Percentiles rank a stretch among this genome's conserved stretches.
phyloP scores from a whole-genome alignment of 352 stramenopile species.

The Phytophthora pistaciae region DNA sequence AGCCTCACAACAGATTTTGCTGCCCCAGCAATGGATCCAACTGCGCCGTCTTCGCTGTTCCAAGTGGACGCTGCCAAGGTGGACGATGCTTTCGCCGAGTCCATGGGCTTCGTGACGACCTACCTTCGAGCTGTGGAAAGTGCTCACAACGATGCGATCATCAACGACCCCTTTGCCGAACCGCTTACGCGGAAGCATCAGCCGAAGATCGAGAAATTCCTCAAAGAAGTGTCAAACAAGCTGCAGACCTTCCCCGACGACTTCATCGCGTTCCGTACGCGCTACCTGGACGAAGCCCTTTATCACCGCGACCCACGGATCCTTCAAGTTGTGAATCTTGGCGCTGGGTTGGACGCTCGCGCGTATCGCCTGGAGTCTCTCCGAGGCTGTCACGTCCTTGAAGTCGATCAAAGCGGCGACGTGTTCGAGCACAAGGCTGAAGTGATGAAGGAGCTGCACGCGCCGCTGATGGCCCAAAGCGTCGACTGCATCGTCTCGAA shows the following conservation, averaged over 20 bases:
- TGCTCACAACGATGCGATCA: conserved; percentile 38
- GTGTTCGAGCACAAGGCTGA: conserved; percentile 60
- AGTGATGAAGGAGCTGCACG: conserved; percentile 53
- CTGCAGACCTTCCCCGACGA: conserved; percentile 19
- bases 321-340: conserved; percentile 68
- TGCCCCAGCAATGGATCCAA: conserved; percentile 23
- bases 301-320: conserved; percentile 47
- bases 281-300: conserved; percentile 65
- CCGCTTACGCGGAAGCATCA: conserved; percentile 32
- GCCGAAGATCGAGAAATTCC: conserved; percentile 36
- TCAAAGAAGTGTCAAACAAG: conserved; percentile 16
- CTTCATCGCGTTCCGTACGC: conserved; percentile 54
- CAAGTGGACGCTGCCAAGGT: conserved; percentile 13
- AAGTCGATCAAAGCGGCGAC: conserved; percentile 55
- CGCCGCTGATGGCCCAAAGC: conserved; percentile 46
- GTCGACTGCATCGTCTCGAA: conserved; percentile 58
- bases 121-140: conserved; percentile 46
- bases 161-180: conserved; percentile 47
- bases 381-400: conserved; percentile 51
- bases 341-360: conserved; percentile 57
- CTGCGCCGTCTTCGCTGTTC: conserved; percentile 21
- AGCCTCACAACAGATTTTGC: conserved; percentile 20
- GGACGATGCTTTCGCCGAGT: conserved; percentile 36
- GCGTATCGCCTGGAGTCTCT: conserved; percentile 65
- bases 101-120: conserved; percentile 46